Conservation (phyloP, 257 asterid genomes). For the Thymus mandschuricus region DNA sequence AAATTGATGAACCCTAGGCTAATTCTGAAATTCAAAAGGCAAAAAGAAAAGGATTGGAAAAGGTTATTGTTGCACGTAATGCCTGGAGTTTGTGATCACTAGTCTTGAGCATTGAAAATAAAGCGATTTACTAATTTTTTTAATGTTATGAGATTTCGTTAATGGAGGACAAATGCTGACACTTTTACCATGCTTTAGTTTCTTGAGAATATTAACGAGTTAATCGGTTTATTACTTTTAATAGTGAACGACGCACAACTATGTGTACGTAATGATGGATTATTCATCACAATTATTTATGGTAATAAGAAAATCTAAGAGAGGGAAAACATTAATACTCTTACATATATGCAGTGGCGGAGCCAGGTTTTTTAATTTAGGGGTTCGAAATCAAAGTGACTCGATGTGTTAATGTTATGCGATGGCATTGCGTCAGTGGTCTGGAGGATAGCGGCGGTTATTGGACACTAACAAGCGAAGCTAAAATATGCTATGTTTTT, state of each 20-base stretch:
- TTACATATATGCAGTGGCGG: no score
- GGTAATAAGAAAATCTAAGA: neutral
- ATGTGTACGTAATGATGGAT: neutral
- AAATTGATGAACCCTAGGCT: conserved; percentile 26
- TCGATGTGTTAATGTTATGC: no score
- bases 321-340: no score
- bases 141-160: neutral
- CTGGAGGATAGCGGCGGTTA: no score
- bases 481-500: no score
- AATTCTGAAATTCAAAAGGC: neutral
- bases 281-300: neutral
- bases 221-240: conserved; percentile 4
- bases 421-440: no score
- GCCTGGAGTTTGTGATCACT: conserved; percentile 39
- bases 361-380: no score
- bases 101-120: conserved; percentile 30
- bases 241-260: neutral
- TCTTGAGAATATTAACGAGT: conserved; percentile 21
- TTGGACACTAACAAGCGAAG: no score
- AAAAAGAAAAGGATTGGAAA: neutral
- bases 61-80: conserved; percentile 38
- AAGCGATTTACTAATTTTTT: neutral
- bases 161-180: conserved; percentile 52
- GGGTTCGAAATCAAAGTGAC: no score
- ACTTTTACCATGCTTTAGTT: conserved; percentile 39